These are phyloP conservation scores for Kitagawia praeruptora DNA, from an alignment of 129 eudicot genomes.

Conservation along the genomic window DNA sequence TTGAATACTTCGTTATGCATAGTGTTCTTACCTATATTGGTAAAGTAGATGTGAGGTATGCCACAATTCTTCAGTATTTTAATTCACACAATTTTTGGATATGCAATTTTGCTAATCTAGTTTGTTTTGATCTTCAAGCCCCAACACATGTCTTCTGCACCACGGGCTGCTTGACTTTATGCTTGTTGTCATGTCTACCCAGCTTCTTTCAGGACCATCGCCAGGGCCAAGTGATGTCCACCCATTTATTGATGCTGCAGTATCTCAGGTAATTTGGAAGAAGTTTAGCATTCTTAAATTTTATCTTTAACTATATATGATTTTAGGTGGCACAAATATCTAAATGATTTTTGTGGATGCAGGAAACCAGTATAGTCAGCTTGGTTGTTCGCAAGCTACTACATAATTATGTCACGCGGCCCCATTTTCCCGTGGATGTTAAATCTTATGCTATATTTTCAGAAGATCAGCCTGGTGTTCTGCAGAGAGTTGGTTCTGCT, in stretches of 20 bases:
- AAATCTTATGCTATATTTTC: constrained; percentile 47
- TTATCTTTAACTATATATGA: background rate
- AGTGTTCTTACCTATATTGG: constrained; percentile 70
- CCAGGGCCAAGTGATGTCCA: constrained; percentile 78
- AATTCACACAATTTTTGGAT: background rate
- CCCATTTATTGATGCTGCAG: constrained; percentile 78
- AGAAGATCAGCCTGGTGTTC: constrained; percentile 72
- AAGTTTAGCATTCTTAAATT: background rate
- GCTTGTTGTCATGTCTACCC: constrained; percentile 91
- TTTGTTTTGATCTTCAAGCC: constrained; percentile 36
- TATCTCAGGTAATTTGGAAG: constrained; percentile 57
- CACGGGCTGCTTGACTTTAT: constrained; percentile 84
- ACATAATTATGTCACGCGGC: constrained; percentile 57
- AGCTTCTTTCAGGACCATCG: constrained; percentile 89
- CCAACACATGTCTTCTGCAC: constrained; percentile 71
- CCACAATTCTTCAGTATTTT: constrained; percentile 3
- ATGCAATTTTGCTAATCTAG: constrained; percentile 12
- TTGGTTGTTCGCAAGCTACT: constrained; percentile 60
- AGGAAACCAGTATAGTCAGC: constrained; percentile 61
- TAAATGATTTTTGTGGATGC: constrained; percentile 19
- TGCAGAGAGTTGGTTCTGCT: constrained; percentile 82
- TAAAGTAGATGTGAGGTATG: constrained; percentile 77
- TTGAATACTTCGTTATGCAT: constrained; percentile 49
- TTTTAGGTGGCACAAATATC: background rate
- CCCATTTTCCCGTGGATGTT: constrained; percentile 31